phyloP scores from a whole-genome alignment of 2,329 filamentous ascomycete genomes.

The Cryoendolithus antarcticus region DNA sequence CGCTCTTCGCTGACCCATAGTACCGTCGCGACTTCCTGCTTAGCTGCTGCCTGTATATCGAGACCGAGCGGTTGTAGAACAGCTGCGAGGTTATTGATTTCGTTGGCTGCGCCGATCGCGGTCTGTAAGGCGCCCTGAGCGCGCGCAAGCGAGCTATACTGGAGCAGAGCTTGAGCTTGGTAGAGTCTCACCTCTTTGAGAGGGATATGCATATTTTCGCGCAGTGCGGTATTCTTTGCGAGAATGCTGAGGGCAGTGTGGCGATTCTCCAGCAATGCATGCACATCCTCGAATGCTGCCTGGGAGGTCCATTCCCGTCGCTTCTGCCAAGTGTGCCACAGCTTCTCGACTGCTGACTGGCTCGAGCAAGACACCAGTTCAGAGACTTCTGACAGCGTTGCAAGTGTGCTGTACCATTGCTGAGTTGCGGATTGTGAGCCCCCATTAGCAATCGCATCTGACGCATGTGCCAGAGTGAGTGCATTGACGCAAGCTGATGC shows the following conservation, averaged over 20 bases:
- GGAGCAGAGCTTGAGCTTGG: constrained; percentile 65
- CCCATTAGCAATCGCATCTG: too few species aligned
- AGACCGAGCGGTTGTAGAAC: constrained; percentile 60
- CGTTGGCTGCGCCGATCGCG: constrained; percentile 72
- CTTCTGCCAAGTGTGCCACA: constrained; percentile 37
- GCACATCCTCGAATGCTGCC: constrained; percentile 62
- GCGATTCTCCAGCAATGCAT: constrained; percentile 68
- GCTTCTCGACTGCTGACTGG: constrained; percentile 44
- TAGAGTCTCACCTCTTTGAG: constrained; percentile 53
- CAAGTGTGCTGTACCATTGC: constrained; percentile 31
- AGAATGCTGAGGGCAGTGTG: constrained; percentile 73
- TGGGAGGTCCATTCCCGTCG: constrained; percentile 61
- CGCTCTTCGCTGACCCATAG: constrained; percentile 92
- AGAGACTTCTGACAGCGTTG: constrained; percentile 68
- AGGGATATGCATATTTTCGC: constrained; percentile 48
- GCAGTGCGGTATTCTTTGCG: constrained; percentile 56
- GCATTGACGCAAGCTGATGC: constrained; percentile 1
- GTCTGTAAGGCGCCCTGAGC: constrained; percentile 75
- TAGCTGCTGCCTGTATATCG: constrained; percentile 62
- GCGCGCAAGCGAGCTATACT: constrained; percentile 62
- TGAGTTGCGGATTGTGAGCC: not conserved
- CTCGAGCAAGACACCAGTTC: constrained; percentile 49
- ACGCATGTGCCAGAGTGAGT: constrained; percentile 1
- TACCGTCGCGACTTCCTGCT: constrained; percentile 75
- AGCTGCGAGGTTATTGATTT: constrained; percentile 63